A percentile compares a stretch with the other conserved stretches of the same genome.
These are phyloP conservation scores for Leptomonas pyrrhocoris DNA, from an alignment of 208 protist species.

Conservation along the genomic window DNA sequence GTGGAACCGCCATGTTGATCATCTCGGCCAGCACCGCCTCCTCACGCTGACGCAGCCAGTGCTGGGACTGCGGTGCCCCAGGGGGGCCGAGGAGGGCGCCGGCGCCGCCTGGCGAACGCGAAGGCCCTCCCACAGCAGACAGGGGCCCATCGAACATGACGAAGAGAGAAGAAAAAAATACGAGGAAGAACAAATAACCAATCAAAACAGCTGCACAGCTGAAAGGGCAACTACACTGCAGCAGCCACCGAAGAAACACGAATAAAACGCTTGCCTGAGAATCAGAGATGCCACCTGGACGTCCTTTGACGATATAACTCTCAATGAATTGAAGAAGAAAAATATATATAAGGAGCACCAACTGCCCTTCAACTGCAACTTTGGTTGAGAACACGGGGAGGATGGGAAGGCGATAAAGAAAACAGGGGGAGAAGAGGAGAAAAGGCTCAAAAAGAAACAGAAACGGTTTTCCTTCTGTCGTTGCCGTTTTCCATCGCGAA, in stretches of 20 bases:
- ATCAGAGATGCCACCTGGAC: no score
- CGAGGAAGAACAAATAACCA: conserved; percentile 11
- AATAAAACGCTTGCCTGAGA: no score
- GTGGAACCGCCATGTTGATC: conserved; percentile 69
- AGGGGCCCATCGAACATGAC: conserved; percentile 20
- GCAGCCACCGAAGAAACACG: no score
- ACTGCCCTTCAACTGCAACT: no score
- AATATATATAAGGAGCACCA: no score
- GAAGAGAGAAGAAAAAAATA: conserved; percentile 16
- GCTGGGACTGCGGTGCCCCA: conserved; percentile 27
- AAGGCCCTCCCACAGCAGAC: conserved; percentile 14
- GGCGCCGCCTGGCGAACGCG: background rate
- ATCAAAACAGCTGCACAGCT: background rate
- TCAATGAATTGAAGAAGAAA: no score
- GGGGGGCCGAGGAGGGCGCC: conserved; percentile 3
- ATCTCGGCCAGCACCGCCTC: conserved; percentile 71
- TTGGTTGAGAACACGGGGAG: background rate
- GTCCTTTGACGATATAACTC: no score
- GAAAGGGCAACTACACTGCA: no score
- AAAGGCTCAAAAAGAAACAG: background rate
- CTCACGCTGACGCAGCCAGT: conserved; percentile 72
- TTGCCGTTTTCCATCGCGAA: no score
- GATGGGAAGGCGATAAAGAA: no score
- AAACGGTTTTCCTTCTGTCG: no score
- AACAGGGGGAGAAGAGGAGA: conserved; percentile 13